Conservation (phyloP, 768 basidiomycete species). For the Kwoniella dendrophila region DNA sequence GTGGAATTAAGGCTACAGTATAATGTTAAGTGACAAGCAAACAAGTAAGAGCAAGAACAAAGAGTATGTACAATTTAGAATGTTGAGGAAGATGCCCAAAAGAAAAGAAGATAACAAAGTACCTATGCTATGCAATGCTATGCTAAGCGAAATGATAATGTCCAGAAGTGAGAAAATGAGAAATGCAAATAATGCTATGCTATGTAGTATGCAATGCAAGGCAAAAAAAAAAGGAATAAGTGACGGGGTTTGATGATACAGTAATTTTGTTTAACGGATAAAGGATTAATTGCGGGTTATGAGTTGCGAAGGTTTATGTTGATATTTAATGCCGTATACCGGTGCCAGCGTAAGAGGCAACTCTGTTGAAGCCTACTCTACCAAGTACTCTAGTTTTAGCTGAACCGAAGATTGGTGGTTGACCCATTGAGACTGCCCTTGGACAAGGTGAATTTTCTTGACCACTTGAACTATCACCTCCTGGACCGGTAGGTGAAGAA, state of each 20-base stretch:
- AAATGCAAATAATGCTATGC: too few relatives aligned
- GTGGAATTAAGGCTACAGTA: constrained; percentile 14
- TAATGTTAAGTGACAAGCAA: background rate
- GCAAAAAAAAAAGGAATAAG: constrained; percentile 1
- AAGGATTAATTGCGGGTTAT: background rate
- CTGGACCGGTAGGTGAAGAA: constrained; percentile 62
- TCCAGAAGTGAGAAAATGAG: too few relatives aligned
- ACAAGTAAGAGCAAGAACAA: background rate
- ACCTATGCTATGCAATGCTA: constrained; percentile 6
- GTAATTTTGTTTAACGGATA: background rate
- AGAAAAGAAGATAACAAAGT: background rate
- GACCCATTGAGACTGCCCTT: constrained; percentile 49
- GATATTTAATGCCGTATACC: constrained; percentile 14
- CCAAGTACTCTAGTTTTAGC: constrained; percentile 40
- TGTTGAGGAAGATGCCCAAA: constrained; percentile 5
- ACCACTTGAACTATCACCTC: constrained; percentile 63
- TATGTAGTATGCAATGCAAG: constrained; percentile 26
- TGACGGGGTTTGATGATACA: constrained; percentile 8
- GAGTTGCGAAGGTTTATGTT: background rate
- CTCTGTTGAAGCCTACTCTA: constrained; percentile 34
- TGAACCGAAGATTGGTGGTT: constrained; percentile 49
- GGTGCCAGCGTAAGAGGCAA: constrained; percentile 42
- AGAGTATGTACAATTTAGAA: background rate
- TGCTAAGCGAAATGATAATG: too few relatives aligned
- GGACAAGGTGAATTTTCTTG: constrained; percentile 83